Evolutionary conservation across 805 yeast genomes (phyloP).

Genomic region (Pichia californica): DNA sequence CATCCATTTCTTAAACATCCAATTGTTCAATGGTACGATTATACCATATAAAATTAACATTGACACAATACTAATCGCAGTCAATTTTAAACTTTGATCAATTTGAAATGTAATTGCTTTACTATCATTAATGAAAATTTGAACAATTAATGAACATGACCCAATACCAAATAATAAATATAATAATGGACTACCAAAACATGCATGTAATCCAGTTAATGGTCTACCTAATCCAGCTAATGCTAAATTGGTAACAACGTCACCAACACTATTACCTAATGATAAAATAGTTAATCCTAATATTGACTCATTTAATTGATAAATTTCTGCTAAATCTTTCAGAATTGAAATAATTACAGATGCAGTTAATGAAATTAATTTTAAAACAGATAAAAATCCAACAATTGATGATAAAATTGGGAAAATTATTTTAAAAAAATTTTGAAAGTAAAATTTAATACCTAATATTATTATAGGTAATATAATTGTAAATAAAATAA

Average conservation of each 20-base stretch:
- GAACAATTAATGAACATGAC: slow-evolving; percentile 34
- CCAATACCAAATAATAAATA: slow-evolving; percentile 47
- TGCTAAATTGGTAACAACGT: slow-evolving; percentile 44
- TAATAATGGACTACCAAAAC: slow-evolving; percentile 48
- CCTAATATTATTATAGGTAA: neutral
- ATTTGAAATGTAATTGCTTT: slow-evolving; percentile 31
- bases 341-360: slow-evolving; percentile 26
- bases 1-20: slow-evolving; percentile 38
- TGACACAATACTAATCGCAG: slow-evolving; percentile 35
- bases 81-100: slow-evolving; percentile 32
- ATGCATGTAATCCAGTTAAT: slow-evolving; percentile 43
- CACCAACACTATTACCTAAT: slow-evolving; percentile 46
- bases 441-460: neutral
- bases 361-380: slow-evolving; percentile 26
- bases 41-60: slow-evolving; percentile 34
- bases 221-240: slow-evolving; percentile 33
- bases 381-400: slow-evolving; percentile 27
- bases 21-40: slow-evolving; percentile 38
- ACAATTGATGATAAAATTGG: slow-evolving; percentile 20
- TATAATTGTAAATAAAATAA: neutral
- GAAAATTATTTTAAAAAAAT: slow-evolving; percentile 15
- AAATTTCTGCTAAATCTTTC: slow-evolving; percentile 40
- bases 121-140: slow-evolving; percentile 1
- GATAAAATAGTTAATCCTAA: slow-evolving; percentile 45
- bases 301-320: slow-evolving; percentile 39